A percentile compares a stretch with the other conserved stretches of the same genome.
Evolutionary conservation across 2,329 filamentous ascomycete species (phyloP).

Genomic region (Penicillium hesseltinei): DNA sequence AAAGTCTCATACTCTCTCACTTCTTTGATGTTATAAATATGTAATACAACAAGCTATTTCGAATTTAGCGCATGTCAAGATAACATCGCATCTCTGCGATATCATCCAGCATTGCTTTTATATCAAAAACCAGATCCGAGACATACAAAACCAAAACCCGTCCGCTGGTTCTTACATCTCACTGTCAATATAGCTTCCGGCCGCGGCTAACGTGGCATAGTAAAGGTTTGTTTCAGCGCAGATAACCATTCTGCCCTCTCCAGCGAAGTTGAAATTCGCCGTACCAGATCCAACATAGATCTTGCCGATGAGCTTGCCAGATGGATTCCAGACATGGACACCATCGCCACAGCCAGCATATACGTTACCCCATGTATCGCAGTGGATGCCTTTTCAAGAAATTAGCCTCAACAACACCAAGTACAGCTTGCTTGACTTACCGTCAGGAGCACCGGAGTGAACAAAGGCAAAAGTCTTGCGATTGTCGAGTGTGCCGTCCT

Average conservation of each 20-base stretch:
- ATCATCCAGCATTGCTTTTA: neutral
- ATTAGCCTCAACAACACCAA: neutral
- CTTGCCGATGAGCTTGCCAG: conserved; percentile 55
- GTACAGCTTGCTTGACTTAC: conserved; percentile 3
- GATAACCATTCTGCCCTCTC: conserved; percentile 20
- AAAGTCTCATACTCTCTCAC: neutral
- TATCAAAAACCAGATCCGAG: neutral
- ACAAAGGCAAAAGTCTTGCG: conserved; percentile 19
- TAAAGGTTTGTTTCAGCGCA: conserved; percentile 21
- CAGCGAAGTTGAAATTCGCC: conserved; percentile 53
- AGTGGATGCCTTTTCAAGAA: conserved; percentile 39
- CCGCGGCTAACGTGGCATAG: conserved; percentile 20
- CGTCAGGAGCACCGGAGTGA: conserved; percentile 12
- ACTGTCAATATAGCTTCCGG: conserved; percentile 16
- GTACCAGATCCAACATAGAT: conserved; percentile 40
- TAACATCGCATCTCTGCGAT: no score
- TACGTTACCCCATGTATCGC: conserved; percentile 55
- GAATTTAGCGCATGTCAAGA: neutral
- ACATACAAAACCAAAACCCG: neutral
- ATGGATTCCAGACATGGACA: conserved; percentile 52
- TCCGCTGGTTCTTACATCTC: conserved; percentile 11
- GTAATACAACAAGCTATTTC: neutral
- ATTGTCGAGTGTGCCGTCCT: conserved; percentile 16
- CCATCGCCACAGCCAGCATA: conserved; percentile 56
- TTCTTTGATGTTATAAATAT: neutral